Evolutionary conservation across 345 rosid species (phyloP).

Genomic region (Eucalyptus pauciflora): DNA sequence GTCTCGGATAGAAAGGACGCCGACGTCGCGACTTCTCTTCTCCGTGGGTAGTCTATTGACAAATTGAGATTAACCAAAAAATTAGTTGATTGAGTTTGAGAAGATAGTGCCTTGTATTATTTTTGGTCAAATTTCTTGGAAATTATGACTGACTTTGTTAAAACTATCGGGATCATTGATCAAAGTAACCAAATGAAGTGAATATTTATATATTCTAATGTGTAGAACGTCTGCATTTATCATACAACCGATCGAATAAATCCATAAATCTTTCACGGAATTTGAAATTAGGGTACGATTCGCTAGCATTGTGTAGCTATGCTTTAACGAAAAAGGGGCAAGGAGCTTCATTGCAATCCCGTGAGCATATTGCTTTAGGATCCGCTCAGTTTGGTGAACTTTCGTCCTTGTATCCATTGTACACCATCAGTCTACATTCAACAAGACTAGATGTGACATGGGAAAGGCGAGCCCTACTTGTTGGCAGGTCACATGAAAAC

Average conservation of each 20-base stretch:
- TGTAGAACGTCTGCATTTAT: rapidly evolving
- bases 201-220: background rate
- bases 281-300: background rate
- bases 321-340: background rate
- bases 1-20: background rate
- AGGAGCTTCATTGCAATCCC: background rate
- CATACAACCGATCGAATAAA: background rate
- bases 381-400: background rate
- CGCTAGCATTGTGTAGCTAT: background rate
- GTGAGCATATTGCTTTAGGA: background rate
- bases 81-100: background rate
- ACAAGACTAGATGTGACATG: background rate
- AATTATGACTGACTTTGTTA: background rate
- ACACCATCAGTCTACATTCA: background rate
- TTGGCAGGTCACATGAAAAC: background rate
- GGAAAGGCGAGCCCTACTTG: background rate
- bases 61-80: background rate
- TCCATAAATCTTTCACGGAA: background rate
- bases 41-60: background rate
- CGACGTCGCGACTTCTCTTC: background rate
- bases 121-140: background rate
- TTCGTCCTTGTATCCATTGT: background rate
- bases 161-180: background rate
- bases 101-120: background rate
- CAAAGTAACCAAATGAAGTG: background rate